Evolutionary conservation across 1,284 basidiomycete species (phyloP).

Genomic region (Lentinus polychrous): DNA sequence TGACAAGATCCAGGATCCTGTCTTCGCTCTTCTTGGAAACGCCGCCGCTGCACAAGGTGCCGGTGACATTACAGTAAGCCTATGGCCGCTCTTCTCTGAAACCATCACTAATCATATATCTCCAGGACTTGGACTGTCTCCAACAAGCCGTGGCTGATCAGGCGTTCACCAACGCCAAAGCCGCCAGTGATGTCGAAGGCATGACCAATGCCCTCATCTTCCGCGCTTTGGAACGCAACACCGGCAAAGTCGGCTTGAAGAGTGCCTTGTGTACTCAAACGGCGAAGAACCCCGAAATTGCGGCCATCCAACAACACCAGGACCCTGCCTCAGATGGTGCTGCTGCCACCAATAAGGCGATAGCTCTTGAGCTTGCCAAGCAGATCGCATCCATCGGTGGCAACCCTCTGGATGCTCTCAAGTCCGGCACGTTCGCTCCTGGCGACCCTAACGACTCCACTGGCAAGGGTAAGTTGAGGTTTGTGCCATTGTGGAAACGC

Average conservation of each 20-base stretch:
- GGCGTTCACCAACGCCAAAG: slow-evolving; percentile 69
- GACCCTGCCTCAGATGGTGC: slow-evolving; percentile 58
- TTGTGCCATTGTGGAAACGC: not conserved
- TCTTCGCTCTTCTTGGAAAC: slow-evolving; percentile 59
- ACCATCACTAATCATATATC: not conserved
- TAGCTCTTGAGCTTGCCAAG: slow-evolving; percentile 50
- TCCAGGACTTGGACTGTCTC: slow-evolving; percentile 55
- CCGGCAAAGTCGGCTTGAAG: slow-evolving; percentile 45
- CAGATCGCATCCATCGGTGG: slow-evolving; percentile 61
- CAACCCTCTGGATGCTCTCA: slow-evolving; percentile 51
- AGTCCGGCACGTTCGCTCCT: slow-evolving; percentile 60
- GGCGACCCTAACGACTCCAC: slow-evolving; percentile 48
- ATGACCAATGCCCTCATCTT: slow-evolving; percentile 56
- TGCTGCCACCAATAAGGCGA: slow-evolving; percentile 55
- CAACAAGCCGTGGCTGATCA: slow-evolving; percentile 61
- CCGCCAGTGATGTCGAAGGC: slow-evolving; percentile 45
- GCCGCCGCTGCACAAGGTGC: slow-evolving; percentile 50
- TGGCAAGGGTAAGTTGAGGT: slow-evolving; percentile 16
- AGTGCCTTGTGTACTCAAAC: slow-evolving; percentile 46
- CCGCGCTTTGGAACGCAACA: slow-evolving; percentile 65
- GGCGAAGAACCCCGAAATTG: slow-evolving; percentile 61
- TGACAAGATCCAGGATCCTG: slow-evolving; percentile 50
- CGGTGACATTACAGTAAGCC: slow-evolving; percentile 44
- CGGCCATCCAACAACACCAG: slow-evolving; percentile 60
- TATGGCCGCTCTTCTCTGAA: not conserved